Evolutionary conservation across 148 eudicot species (phyloP).

Genomic region (Rhododendron williamsianum): DNA sequence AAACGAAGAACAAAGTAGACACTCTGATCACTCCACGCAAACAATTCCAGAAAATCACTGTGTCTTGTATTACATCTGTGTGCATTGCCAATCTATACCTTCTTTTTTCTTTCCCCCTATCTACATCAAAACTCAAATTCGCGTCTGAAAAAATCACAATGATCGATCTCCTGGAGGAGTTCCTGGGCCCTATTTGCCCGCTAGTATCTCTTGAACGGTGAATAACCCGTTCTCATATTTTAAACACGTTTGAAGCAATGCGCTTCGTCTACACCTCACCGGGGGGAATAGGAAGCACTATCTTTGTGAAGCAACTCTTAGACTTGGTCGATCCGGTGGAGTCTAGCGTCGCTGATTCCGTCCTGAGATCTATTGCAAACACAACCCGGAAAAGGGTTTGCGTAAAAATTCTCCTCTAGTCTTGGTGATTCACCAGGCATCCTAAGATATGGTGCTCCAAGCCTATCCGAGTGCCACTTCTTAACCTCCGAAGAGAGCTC

Average conservation of each 20-base stretch:
- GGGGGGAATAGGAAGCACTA: neutral
- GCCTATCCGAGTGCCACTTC: conserved; percentile 33
- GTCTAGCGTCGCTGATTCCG: neutral
- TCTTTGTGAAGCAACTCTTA: conserved; percentile 13
- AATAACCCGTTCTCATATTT: neutral
- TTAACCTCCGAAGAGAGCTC: conserved; percentile 39
- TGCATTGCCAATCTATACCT: neutral
- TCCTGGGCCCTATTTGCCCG: neutral
- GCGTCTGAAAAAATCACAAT: neutral
- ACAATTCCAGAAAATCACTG: neutral
- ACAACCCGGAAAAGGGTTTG: conserved; percentile 76
- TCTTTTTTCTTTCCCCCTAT: neutral
- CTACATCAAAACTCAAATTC: neutral
- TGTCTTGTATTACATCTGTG: neutral
- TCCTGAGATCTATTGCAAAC: conserved; percentile 37
- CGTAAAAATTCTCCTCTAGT: conserved; percentile 58
- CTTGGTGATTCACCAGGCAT: conserved; percentile 31
- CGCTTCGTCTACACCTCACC: neutral
- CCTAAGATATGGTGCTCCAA: conserved; percentile 45
- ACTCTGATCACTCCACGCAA: neutral
- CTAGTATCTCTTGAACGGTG: neutral
- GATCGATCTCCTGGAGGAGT: neutral
- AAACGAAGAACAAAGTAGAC: too few relatives aligned
- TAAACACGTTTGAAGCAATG: neutral
- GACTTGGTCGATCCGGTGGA: neutral